phyloP scores from a whole-genome alignment of 2,329 filamentous ascomycete genomes.

The Emericellopsis atlantica region DNA sequence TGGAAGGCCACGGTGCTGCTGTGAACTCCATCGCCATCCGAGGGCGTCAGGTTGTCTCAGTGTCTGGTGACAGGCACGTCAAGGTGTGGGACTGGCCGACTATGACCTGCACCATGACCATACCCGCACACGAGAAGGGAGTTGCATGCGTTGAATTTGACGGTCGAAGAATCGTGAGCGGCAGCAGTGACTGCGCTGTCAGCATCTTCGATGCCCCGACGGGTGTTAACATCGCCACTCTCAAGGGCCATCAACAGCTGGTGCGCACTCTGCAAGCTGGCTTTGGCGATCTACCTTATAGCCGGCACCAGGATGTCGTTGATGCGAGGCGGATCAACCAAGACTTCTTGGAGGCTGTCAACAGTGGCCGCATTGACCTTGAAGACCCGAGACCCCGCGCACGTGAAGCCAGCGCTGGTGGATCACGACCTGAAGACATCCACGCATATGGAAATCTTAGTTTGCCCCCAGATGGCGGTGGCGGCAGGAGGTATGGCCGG shows the following conservation, averaged over 20 bases:
- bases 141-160: constrained; percentile 98
- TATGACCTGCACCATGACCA: constrained; percentile 62
- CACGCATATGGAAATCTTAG: constrained; percentile 65
- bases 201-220: constrained; percentile 86
- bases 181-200: constrained; percentile 91
- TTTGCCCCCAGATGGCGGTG: constrained; percentile 81
- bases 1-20: constrained; percentile 79
- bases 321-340: constrained; percentile 64
- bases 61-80: constrained; percentile 85
- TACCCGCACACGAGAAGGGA: constrained; percentile 82
- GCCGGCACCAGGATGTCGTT: constrained; percentile 58
- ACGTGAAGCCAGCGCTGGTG: constrained; percentile 54
- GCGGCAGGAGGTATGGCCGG: constrained; percentile 78
- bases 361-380: constrained; percentile 33
- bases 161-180: constrained; percentile 82
- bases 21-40: constrained; percentile 94
- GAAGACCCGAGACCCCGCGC: constrained; percentile 19
- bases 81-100: constrained; percentile 90
- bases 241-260: constrained; percentile 70
- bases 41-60: constrained; percentile 79
- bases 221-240: constrained; percentile 77
- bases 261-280: constrained; percentile 92
- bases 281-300: constrained; percentile 79
- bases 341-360: constrained; percentile 53
- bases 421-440: constrained; percentile 61